Evolutionary conservation across 305 asterid genomes (phyloP), one percentile per base, ranked within the genome.

Genomic region (Salvia sclarea): DNA sequence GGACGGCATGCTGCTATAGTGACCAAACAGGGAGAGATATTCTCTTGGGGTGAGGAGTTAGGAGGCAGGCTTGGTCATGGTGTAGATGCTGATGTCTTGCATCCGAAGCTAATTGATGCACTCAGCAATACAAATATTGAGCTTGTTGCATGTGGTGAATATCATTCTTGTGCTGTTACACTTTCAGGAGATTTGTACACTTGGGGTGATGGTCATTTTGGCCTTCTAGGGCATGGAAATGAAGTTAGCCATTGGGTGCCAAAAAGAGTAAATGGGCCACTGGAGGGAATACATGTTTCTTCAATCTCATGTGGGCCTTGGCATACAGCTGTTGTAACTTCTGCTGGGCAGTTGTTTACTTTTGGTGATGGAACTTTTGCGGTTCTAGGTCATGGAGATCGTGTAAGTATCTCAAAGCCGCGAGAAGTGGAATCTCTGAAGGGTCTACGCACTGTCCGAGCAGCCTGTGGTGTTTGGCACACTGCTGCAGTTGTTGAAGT

Each of bases 401-500:
- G 84, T 70, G 80, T 25, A 73, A 89, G 90, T 68, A 78, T 85
- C 76, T 82, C 85, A 35, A 80, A 74, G 80, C 96, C 95, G 31
- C 85, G 90, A 77, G 98, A 92, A 85, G 96, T 92, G 68, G 96
- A 92, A 71, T 87, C 96, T 35, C 85, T 92, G 48, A 92, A 89
- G 81, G 98, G 98, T 38, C 86, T 92, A 21, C 94, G 94, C 47
- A 92, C 98, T 66, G 94, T 89, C n/a, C 83, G 89, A 73, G 92
- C 91, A 72, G 83, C 96, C 24, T 92, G 98, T 64, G 98, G 98
- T 68, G 96, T 86, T 75, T 92, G 98, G 98, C 96, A 92, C 79
- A 86, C 96, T 80, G 96, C 98, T 79, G 96, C 98, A 22, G 92
- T 92, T 78, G 95, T 92, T 45, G 98, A 92, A 83, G 96, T 92